These are phyloP conservation scores for Citrus inodora DNA, from an alignment of 345 rosid species.

Conservation along the genomic window DNA sequence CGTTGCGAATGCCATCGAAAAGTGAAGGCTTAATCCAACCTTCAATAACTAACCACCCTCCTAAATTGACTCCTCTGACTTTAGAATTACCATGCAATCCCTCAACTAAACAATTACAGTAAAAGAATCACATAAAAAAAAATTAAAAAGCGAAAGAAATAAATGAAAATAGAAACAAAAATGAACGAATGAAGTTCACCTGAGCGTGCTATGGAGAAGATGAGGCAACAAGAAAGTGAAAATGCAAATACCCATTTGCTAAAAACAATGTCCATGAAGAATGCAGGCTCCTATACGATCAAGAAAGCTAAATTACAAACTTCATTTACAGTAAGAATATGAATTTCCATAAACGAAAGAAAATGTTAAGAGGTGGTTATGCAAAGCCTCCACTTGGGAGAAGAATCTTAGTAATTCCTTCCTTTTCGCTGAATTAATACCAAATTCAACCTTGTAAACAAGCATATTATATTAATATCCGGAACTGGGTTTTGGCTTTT, in stretches of 20 bases:
- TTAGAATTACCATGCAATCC: constrained; percentile 53
- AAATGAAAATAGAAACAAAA: constrained; percentile 2
- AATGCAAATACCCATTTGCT: constrained; percentile 53
- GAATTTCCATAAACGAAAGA: constrained; percentile 14
- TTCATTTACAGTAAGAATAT: constrained; percentile 17
- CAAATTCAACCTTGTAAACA: constrained; percentile 46
- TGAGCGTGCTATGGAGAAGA: constrained; percentile 35
- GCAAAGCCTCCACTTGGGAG: constrained; percentile 4
- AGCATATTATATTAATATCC: constrained; percentile 20
- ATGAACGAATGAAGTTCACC: constrained; percentile 24
- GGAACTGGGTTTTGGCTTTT: constrained; percentile 9
- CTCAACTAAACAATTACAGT: constrained; percentile 36
- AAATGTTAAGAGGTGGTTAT: neutral
- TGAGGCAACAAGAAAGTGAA: constrained; percentile 38
- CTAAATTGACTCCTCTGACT: constrained; percentile 74
- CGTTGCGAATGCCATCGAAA: constrained; percentile 63
- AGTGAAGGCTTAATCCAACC: constrained; percentile 86
- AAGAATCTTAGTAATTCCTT: constrained; percentile 40
- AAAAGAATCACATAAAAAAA: neutral
- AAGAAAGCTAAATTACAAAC: constrained; percentile 23
- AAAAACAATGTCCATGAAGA: constrained; percentile 47
- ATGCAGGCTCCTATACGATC: constrained; percentile 33
- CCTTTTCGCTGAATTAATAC: constrained; percentile 40
- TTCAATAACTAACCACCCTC: constrained; percentile 79
- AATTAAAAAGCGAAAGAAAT: neutral